phyloP scores from a whole-genome alignment of 2,329 filamentous ascomycete species.

The Xylaria sp. region DNA sequence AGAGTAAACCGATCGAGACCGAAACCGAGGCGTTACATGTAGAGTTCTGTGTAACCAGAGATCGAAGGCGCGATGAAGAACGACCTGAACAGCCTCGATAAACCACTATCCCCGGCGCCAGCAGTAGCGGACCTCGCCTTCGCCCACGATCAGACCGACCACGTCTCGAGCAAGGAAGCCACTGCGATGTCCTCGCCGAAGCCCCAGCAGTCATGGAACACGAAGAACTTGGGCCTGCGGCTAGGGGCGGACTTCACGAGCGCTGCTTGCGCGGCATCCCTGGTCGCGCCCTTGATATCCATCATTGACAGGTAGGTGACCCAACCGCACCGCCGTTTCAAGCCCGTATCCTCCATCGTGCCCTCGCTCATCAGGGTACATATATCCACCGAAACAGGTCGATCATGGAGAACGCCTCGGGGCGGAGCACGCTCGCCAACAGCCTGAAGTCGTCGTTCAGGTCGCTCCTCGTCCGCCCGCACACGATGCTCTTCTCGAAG shows the following conservation, averaged over 20 bases:
- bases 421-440: slow-evolving; percentile 59
- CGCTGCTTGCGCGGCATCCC: slow-evolving; percentile 70
- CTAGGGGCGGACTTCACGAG: slow-evolving; percentile 69
- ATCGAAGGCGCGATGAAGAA: slow-evolving; percentile 22
- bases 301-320: slow-evolving; percentile 82
- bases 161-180: slow-evolving; percentile 16
- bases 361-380: slow-evolving; percentile 6
- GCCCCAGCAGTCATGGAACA: slow-evolving; percentile 65
- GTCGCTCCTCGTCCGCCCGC: slow-evolving; percentile 62
- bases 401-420: slow-evolving; percentile 83
- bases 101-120: slow-evolving; percentile 13
- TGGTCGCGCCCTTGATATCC: slow-evolving; percentile 83
- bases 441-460: slow-evolving; percentile 63
- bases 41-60: no score
- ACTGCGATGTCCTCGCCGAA: slow-evolving; percentile 26
- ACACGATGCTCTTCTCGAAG: slow-evolving; percentile 62
- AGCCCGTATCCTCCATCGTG: neutral
- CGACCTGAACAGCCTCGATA: slow-evolving; percentile 9
- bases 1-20: slow-evolving; percentile 1
- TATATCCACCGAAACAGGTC: slow-evolving; percentile 49
- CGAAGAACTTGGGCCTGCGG: slow-evolving; percentile 68
- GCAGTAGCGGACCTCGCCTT: slow-evolving; percentile 4
- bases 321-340: neutral
- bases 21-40: neutral
- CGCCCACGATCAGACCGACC: no score